Evolutionary conservation across 768 basidiomycete species (phyloP).

Genomic region (Psilocybe azurescens): DNA sequence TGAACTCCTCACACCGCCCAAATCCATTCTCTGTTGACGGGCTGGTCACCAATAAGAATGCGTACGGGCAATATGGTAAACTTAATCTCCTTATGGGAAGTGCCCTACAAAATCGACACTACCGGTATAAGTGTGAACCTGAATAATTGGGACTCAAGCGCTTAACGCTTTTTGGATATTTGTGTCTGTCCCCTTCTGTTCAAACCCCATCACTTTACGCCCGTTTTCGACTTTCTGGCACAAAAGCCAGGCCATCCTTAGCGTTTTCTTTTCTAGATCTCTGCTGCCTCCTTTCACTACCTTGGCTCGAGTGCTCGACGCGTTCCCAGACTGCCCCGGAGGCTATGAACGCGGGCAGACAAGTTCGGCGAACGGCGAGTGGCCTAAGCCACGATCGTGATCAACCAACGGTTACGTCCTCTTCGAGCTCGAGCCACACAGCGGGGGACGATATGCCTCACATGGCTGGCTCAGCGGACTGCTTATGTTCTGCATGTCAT

Average conservation of each 20-base stretch:
- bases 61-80: slow-evolving; percentile 1
- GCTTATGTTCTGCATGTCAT: slow-evolving; percentile 29
- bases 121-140: slow-evolving; percentile 19
- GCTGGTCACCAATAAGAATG: slow-evolving; percentile 10
- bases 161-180: slow-evolving; percentile 21
- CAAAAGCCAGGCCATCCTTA: background rate
- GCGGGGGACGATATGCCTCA: slow-evolving; percentile 8
- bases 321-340: slow-evolving; percentile 10
- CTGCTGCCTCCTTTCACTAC: background rate
- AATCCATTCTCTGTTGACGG: slow-evolving; percentile 3
- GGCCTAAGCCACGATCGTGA: slow-evolving; percentile 1
- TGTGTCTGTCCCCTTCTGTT: slow-evolving; percentile 17
- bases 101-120: slow-evolving; percentile 15
- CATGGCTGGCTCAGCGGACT: slow-evolving; percentile 12
- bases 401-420: slow-evolving; percentile 1
- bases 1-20: slow-evolving; percentile 1
- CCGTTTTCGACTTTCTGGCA: background rate
- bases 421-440: slow-evolving; percentile 4
- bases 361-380: slow-evolving; percentile 14
- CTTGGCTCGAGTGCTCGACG: background rate
- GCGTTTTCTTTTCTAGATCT: slow-evolving; percentile 5
- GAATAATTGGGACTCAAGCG: slow-evolving; percentile 15
- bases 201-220: slow-evolving; percentile 8
- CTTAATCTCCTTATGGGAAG: slow-evolving; percentile 17
- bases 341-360: slow-evolving; percentile 13